phyloP scores from a whole-genome alignment of 164 flowering plant species.

The Liriodendron chinense region DNA sequence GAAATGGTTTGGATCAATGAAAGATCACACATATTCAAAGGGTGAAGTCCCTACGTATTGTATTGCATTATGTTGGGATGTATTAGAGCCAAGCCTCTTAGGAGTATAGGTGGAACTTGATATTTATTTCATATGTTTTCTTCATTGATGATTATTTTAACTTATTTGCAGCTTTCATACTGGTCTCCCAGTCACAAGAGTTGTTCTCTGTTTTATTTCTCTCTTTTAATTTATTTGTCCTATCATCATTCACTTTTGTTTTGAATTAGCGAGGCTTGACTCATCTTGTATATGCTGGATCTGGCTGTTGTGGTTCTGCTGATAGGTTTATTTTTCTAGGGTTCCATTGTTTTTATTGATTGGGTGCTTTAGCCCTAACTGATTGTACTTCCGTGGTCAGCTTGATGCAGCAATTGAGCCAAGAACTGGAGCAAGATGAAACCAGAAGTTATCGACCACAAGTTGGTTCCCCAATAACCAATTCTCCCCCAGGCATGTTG shows the following conservation, averaged over 20 bases:
- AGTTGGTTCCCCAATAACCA: slow-evolving; percentile 76
- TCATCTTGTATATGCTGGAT: neutral
- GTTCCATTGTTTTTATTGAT: neutral
- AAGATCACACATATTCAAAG: no score
- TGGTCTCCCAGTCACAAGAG: neutral
- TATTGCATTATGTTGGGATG: no score
- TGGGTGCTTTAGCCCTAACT: neutral
- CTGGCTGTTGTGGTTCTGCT: neutral
- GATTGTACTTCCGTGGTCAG: slow-evolving; percentile 33
- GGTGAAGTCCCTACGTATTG: no score
- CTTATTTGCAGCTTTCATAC: neutral
- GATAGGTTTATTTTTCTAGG: neutral
- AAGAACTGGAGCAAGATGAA: slow-evolving; percentile 83
- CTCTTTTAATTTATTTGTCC: slow-evolving; percentile 1
- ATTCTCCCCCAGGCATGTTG: slow-evolving; percentile 80
- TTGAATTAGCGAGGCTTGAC: neutral
- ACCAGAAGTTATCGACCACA: slow-evolving; percentile 50
- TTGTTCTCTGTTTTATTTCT: neutral
- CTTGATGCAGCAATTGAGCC: slow-evolving; percentile 80
- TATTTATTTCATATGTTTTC: no score
- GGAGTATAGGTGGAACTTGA: no score
- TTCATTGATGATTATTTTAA: neutral
- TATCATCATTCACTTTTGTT: neutral
- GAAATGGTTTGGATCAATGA: no score
- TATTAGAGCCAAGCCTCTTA: no score